A percentile compares a stretch with the other conserved stretches of the same genome.
phyloP scores from a whole-genome alignment of 163 green algal species.

The Chlamydomonas reinhardtii region DNA sequence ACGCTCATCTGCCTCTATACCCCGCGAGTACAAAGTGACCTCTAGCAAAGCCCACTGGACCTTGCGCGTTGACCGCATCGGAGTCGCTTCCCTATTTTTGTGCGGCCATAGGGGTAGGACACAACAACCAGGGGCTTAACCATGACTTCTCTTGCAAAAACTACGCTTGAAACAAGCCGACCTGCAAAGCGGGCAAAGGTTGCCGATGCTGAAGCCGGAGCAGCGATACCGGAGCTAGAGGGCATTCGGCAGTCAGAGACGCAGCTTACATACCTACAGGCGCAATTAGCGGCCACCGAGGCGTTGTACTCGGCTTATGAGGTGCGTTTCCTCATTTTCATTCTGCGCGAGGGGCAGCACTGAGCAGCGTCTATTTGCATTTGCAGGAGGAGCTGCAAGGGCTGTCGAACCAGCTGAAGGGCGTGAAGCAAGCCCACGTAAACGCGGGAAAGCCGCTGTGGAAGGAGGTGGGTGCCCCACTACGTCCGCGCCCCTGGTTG shows the following conservation, averaged over 20 bases:
- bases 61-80: no score
- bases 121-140: no score
- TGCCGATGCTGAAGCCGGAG: background rate
- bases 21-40: no score
- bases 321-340: background rate
- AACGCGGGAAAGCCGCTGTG: background rate
- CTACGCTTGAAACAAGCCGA: no score
- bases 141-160: no score
- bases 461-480: background rate
- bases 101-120: no score
- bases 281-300: constrained; percentile 28
- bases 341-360: background rate
- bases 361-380: background rate
- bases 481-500: background rate
- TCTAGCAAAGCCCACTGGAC: no score
- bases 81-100: no score
- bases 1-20: no score
- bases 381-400: constrained; percentile 1
- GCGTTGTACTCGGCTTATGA: constrained; percentile 29
- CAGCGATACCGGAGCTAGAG: background rate
- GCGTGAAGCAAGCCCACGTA: background rate
- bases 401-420: background rate
- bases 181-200: no score
- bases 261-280: constrained; percentile 21
- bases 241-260: background rate